phyloP scores from a whole-genome alignment of 108 stramenopile species.

The Cylindrotheca fusiformis region DNA sequence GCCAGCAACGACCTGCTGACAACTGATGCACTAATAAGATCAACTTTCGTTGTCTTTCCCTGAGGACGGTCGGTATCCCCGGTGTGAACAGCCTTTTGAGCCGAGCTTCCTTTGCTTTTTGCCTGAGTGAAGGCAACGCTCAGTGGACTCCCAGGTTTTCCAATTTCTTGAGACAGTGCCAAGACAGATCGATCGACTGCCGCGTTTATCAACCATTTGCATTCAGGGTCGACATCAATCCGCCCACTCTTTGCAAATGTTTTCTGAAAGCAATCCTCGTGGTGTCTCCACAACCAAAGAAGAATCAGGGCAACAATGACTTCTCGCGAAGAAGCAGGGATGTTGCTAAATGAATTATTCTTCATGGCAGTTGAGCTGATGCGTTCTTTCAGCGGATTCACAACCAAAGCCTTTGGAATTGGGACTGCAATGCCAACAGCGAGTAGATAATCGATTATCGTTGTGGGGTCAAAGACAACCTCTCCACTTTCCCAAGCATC shows the following conservation, averaged over 20 bases:
- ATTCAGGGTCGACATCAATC: slow-evolving; percentile 58
- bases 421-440: slow-evolving; percentile 64
- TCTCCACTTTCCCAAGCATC: slow-evolving; percentile 16
- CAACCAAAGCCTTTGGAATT: slow-evolving; percentile 58
- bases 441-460: slow-evolving; percentile 35
- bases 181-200: slow-evolving; percentile 43
- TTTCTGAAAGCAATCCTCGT: slow-evolving; percentile 54
- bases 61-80: slow-evolving; percentile 8
- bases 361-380: slow-evolving; percentile 37
- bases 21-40: slow-evolving; percentile 37
- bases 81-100: slow-evolving; percentile 9
- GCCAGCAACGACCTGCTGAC: slow-evolving; percentile 52
- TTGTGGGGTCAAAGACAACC: slow-evolving; percentile 1
- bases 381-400: slow-evolving; percentile 43
- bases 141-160: slow-evolving; percentile 14
- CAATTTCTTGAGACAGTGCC: slow-evolving; percentile 38
- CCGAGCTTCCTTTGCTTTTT: slow-evolving; percentile 16
- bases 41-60: slow-evolving; percentile 12
- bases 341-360: slow-evolving; percentile 8
- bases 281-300: slow-evolving; percentile 70
- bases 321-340: slow-evolving; percentile 37
- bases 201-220: slow-evolving; percentile 64
- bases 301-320: slow-evolving; percentile 51
- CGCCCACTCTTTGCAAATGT: slow-evolving; percentile 56
- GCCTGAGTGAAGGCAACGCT: slow-evolving; percentile 9